Base-by-base conservation (phyloP, 163 green algal genomes). In the Chlorella variabilis region DNA sequence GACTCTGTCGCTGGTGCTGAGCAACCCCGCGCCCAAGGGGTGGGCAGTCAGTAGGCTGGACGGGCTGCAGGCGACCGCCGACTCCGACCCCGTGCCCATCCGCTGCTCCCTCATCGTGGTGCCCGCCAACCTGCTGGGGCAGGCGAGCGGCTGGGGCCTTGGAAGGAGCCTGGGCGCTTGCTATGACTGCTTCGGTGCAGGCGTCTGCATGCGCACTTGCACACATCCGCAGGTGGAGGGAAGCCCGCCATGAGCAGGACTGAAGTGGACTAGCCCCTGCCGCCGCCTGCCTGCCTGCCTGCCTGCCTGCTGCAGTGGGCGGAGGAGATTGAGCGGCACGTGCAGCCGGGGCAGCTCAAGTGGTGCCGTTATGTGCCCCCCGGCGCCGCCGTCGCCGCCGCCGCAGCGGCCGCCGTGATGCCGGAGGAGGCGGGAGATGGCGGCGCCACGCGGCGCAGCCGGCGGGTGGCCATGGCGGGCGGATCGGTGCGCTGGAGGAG, bases 1-100 rank as follows among this genome's bases (percentile, higher is more conserved):
- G 81, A 87, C 71, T 29, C 73, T 94, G 20, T 91, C 91, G 87
- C 85, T 94, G 38, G 73, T 90, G 39, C 67, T 91, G 33, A 41
- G 58, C 71, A 87, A 91, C 76, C 90, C 83, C 2, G 23, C 89
- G 20, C 90, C 90, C 1, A 11, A 29, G 2, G 86, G 78, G 33
- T 91, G 86, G 88, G 83, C 90, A 0, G 81, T 87, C 18, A 21
- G 59, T 2, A 61, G 59, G 31, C 49, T 78, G 29, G 63, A 84
- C 0, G 75, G 73, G 11, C 67, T 34, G 27, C 36, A 3, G 38
- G 70, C 71, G 34, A 20, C n/a, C 20, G 63, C 7, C 2, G 76
- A 71, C 20, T 38, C 71, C 21, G 82, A 89, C 27, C 79, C 83
- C 0, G 48, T 90, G 23, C 79, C 88, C 73, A 89, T 93, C 74